Percentiles rank a stretch among this genome's conserved stretches.
phyloP scores from a whole-genome alignment of 805 yeast species.

The Sugiyamaella lignohabitans region DNA sequence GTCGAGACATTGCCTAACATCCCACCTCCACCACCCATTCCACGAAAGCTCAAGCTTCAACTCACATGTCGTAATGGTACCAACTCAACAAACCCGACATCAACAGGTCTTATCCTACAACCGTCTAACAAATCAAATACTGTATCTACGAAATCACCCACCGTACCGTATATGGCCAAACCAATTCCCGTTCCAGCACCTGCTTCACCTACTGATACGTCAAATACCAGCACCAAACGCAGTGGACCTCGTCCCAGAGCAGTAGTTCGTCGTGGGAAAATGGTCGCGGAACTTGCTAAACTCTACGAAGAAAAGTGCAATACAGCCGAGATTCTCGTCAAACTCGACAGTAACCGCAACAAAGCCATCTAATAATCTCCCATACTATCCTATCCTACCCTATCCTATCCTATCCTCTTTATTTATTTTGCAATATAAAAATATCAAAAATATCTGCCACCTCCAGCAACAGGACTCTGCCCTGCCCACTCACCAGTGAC shows the following conservation, averaged over 20 bases:
- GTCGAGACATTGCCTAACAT: slow-evolving; percentile 11
- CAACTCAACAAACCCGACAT: not conserved
- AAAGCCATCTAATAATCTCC: not conserved
- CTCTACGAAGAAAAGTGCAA: slow-evolving; percentile 52
- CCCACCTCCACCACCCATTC: slow-evolving; percentile 14
- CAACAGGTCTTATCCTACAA: too few species aligned
- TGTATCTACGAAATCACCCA: not conserved
- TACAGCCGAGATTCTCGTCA: slow-evolving; percentile 20
- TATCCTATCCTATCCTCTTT: not conserved
- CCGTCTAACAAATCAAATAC: not conserved
- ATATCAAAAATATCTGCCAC: too few species aligned
- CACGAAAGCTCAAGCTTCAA: slow-evolving; percentile 1
- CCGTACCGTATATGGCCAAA: too few species aligned
- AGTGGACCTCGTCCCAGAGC: slow-evolving; percentile 21
- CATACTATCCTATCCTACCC: not conserved
- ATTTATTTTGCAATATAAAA: too few species aligned
- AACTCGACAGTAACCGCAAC: slow-evolving; percentile 14
- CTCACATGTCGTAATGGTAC: too few species aligned
- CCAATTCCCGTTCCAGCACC: too few species aligned
- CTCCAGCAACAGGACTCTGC: not conserved
- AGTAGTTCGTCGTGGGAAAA: slow-evolving; percentile 43
- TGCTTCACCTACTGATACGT: too few species aligned
- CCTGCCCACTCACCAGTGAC: too few species aligned
- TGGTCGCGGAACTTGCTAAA: slow-evolving; percentile 57
- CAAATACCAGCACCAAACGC: too few species aligned